Evolutionary conservation across 768 basidiomycete genomes (phyloP), one percentile per base, ranked within the genome.

Genomic region (Gyrodon lividus): DNA sequence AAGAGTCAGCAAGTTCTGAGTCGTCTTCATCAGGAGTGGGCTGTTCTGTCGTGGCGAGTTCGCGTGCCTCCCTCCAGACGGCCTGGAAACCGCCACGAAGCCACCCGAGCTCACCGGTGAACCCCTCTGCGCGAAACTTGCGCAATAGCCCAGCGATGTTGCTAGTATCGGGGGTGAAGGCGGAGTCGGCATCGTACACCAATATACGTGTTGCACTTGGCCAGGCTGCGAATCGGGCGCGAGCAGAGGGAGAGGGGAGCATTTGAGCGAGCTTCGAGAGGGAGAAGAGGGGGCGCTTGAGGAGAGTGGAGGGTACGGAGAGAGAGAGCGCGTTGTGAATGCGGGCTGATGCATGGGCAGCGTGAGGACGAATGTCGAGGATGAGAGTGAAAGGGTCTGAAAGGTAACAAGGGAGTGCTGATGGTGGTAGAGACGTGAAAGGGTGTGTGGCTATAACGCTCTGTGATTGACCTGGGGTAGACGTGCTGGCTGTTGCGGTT

Each of bases 241-340:
- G 80, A 9, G 86, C 77, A 9, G 76, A 61, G 35, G 69, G 54
- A 6, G 80, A 81, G 8, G 87, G 80, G n/a, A 98, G 79, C 87
- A 95, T 94, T 23, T 82, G 82, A 6, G 80, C 73, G 23, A 98
- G 78, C 37, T 84, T 84, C 37, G 82, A 75, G 8, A 96, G 78
- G 23, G 89, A 86, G 73, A 93, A 96, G 3, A 86, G 77, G 1
- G 93, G 93, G 0, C 95, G 85, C 56, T 92, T 93, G 65, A 98
- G 85, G 19, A 98, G 85, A 0, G 94, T 98, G 3, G 95, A 93
- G 1, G 96, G 95, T 5, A 97, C 89, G 42, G 89, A 90, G 55
- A 98, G 81, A 43, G 92, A 92, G 47, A 97, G 73, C 7, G 93
- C 86, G 43, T 70, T 61, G 35, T 78, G 78, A 26, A 97, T 59